These are phyloP conservation scores for Pelargonium australe DNA, from an alignment of 441 rosid genomes.

Conservation along the genomic window DNA sequence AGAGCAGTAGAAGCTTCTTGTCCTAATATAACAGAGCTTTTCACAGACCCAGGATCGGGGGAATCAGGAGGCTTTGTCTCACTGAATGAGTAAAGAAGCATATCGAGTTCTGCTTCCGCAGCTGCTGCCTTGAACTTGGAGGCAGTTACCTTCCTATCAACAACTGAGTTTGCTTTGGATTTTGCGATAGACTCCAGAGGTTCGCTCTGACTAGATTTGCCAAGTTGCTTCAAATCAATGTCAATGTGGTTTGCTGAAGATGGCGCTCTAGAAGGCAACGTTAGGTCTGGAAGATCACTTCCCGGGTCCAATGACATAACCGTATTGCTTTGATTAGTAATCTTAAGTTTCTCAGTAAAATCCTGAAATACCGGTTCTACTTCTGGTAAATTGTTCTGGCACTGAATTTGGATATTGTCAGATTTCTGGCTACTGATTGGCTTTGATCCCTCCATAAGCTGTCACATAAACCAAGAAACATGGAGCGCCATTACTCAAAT, in stretches of 20 bases:
- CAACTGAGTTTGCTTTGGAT: constrained; percentile 6
- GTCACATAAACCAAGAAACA: constrained; percentile 17
- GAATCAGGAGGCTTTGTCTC: constrained; percentile 32
- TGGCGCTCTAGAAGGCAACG: constrained; percentile 13
- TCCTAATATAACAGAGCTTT: constrained; percentile 10
- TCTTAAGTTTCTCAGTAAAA: constrained; percentile 19
- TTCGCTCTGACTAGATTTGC: constrained; percentile 19
- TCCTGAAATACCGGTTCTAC: constrained; percentile 23
- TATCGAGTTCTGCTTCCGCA: constrained; percentile 69
- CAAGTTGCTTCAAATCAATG: constrained; percentile 16
- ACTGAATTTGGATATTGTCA: constrained; percentile 19
- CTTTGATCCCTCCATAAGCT: constrained; percentile 28
- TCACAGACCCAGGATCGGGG: constrained; percentile 12
- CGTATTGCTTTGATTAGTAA: constrained; percentile 13
- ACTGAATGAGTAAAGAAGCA: constrained; percentile 44
- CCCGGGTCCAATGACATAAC: constrained; percentile 7
- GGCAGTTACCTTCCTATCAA: constrained; percentile 9
- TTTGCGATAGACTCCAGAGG: constrained; percentile 13
- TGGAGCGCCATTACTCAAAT: neutral
- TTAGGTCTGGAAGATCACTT: constrained; percentile 10
- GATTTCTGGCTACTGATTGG: constrained; percentile 21
- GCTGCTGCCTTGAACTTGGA: constrained; percentile 37
- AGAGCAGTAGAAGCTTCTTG: constrained; percentile 11
- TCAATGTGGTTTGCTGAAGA: constrained; percentile 23
- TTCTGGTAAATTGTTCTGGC: constrained; percentile 9